Conservation (phyloP, 805 yeast genomes). For the Cyberlindnera saturnus region DNA sequence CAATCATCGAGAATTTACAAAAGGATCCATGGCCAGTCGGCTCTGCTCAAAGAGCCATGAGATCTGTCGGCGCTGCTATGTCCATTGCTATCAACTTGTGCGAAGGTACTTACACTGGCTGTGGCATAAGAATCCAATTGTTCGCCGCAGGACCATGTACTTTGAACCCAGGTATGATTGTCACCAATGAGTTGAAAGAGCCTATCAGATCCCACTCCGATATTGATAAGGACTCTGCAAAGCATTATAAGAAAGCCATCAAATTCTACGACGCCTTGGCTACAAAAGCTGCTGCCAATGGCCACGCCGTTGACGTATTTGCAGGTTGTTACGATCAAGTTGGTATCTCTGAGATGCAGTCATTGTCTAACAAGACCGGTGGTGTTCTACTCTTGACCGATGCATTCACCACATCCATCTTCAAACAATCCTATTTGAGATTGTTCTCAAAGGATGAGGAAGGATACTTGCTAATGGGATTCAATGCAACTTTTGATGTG, state of each 20-base stretch:
- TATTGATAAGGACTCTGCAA: slow-evolving; percentile 85
- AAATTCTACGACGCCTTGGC: slow-evolving; percentile 76
- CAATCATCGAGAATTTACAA: slow-evolving; percentile 68
- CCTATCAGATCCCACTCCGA: slow-evolving; percentile 97
- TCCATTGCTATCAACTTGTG: slow-evolving; percentile 76
- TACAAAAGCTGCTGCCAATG: slow-evolving; percentile 60
- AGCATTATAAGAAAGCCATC: slow-evolving; percentile 80
- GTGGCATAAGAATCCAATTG: slow-evolving; percentile 83
- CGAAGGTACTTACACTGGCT: slow-evolving; percentile 76
- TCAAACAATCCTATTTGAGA: slow-evolving; percentile 86
- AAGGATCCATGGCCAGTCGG: slow-evolving; percentile 88
- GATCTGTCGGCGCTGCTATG: slow-evolving; percentile 92
- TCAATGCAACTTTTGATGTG: slow-evolving; percentile 83
- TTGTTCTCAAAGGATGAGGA: slow-evolving; percentile 82
- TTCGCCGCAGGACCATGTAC: slow-evolving; percentile 97
- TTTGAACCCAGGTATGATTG: slow-evolving; percentile 90
- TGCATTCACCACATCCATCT: slow-evolving; percentile 90
- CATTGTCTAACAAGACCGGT: slow-evolving; percentile 78
- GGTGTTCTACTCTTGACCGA: slow-evolving; percentile 86
- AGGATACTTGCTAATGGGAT: slow-evolving; percentile 83
- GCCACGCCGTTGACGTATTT: slow-evolving; percentile 82
- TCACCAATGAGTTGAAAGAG: slow-evolving; percentile 84
- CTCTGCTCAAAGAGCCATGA: slow-evolving; percentile 74
- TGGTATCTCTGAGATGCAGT: slow-evolving; percentile 91
- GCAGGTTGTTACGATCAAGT: slow-evolving; percentile 97